Evolutionary conservation across 108 stramenopile genomes (phyloP), one percentile per base, ranked within the genome.

Genomic region (Chaetoceros muelleri): DNA sequence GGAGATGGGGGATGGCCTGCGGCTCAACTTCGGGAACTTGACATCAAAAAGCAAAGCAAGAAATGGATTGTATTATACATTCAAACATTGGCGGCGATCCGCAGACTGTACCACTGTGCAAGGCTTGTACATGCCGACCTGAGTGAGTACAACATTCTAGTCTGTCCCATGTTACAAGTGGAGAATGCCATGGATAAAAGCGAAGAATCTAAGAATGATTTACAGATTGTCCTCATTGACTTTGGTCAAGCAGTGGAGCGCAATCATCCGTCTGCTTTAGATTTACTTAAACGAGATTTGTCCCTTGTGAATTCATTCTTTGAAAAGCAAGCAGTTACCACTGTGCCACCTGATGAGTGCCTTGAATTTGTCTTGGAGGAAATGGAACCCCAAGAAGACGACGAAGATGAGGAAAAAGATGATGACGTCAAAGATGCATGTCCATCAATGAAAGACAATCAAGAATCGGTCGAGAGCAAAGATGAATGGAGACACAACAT

Each of bases 1-100:
- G 90, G 90, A 16, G 68, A 82, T 17, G 71, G 83, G 57, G 85
- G 85, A n/a, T 87, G 85, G 82, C 84, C 90, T 0, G 69, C 79
- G 18, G 84, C 90, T 27, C 85, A 85, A 50, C 48, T 92, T 16
- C 74, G 73, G 30, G 90, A 87, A 53, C 44, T 87, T 13, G 72
- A 82, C 34, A 58, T 84, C 2, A 67, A 65, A 56, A 71, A 69
- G 48, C 81, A 79, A 8, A 83, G 80, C 58, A 60, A 66, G 21
- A 72, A 67, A 31, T 89, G 87, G 87, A 64, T 59, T 8, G 53
- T 52, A 2, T 34, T 89, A 24, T 89, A 89, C 57, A 61, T 61
- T 28, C 84, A 89, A 64, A 60, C 70, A 25, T 60, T 89, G 74
- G 75, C 64, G 52, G 83, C 87, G 1, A 65, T 85, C 7, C 67